A percentile compares a stretch with the other conserved stretches of the same genome.
Conservation (phyloP, 805 yeast genomes). For the Lipomyces lipofer region DNA sequence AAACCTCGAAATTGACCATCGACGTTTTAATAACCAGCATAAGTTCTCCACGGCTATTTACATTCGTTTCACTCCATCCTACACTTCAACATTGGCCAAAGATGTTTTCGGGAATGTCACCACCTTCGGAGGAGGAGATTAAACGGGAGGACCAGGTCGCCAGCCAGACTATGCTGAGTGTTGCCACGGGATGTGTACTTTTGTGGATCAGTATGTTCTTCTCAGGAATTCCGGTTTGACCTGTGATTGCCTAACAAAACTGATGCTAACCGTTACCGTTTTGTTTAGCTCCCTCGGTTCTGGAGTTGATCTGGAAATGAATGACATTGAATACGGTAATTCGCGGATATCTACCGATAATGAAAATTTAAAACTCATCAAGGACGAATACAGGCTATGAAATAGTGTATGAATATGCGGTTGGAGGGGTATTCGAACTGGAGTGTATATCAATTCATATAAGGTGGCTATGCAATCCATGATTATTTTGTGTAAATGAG, state of each 20-base stretch:
- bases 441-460: too few relatives aligned
- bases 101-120: conserved; percentile 44
- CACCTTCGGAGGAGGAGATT: conserved; percentile 44
- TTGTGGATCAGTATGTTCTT: conserved; percentile 42
- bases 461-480: too few relatives aligned
- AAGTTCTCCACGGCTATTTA: neutral
- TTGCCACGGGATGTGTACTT: conserved; percentile 41
- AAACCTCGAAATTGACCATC: neutral
- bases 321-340: too few relatives aligned
- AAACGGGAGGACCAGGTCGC: conserved; percentile 38
- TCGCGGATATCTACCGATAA: too few relatives aligned
- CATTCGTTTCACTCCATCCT: conserved; percentile 8
- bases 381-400: too few relatives aligned
- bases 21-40: neutral
- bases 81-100: conserved; percentile 1
- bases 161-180: conserved; percentile 36
- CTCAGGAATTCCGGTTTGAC: neutral
- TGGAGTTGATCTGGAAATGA: conserved; percentile 14
- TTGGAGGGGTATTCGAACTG: too few relatives aligned
- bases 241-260: neutral
- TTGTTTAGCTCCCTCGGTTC: conserved; percentile 19
- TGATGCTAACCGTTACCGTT: neutral
- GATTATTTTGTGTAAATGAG: too few relatives aligned
- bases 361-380: too few relatives aligned
- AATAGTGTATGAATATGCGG: too few relatives aligned